Evolutionary conservation across 2,329 filamentous ascomycete species (phyloP).

Genomic region (Paramyrothecium sp.): DNA sequence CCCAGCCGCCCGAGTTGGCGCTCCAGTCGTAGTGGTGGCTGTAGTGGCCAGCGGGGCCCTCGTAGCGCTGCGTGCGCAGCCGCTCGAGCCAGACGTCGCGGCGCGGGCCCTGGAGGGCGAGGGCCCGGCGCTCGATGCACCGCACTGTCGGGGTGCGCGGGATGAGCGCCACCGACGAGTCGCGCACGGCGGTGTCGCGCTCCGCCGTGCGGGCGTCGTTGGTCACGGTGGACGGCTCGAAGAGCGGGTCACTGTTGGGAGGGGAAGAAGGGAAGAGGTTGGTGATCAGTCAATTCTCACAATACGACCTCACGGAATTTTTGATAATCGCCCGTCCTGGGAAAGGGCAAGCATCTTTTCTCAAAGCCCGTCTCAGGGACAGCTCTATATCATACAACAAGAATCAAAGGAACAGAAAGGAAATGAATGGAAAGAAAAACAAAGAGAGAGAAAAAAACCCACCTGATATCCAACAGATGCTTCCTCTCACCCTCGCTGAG

Average conservation of each 20-base stretch:
- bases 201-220: conserved; percentile 41
- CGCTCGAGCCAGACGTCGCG: conserved; percentile 51
- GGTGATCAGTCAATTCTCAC: background rate
- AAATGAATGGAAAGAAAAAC: background rate
- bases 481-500: conserved; percentile 40
- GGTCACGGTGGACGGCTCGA: conserved; percentile 49
- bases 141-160: conserved; percentile 43
- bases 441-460: conserved; percentile 4
- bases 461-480: conserved; percentile 53
- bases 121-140: conserved; percentile 47
- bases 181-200: conserved; percentile 42
- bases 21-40: conserved; percentile 56
- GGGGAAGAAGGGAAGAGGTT: background rate
- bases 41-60: conserved; percentile 43
- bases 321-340: too few species aligned
- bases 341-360: too few species aligned
- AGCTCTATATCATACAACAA: background rate
- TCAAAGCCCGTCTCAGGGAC: too few species aligned
- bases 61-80: conserved; percentile 50
- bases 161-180: conserved; percentile 51
- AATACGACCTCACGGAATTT: too few species aligned
- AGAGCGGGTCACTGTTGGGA: conserved; percentile 40
- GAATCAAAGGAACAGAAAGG: background rate
- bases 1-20: conserved; percentile 40
- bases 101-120: conserved; percentile 52